These are phyloP conservation scores for Verticillium nubilum DNA, from an alignment of 2,329 filamentous ascomycete species.

Conservation along the genomic window DNA sequence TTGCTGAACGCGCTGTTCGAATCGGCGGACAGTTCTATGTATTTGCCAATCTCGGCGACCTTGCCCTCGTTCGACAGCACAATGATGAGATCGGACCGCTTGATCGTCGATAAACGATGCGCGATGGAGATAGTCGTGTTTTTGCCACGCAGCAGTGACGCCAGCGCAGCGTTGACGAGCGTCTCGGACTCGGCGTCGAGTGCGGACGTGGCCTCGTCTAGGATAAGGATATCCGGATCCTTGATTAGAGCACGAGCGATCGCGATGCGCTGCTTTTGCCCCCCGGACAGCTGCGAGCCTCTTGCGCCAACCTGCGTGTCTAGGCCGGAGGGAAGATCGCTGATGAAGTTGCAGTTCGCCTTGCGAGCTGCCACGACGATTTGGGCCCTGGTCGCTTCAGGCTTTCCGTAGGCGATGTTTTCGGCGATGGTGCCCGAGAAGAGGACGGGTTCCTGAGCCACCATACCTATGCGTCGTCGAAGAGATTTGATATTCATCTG, in stretches of 20 bases:
- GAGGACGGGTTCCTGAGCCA: slow-evolving; percentile 91
- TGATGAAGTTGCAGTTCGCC: slow-evolving; percentile 95
- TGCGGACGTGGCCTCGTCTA: slow-evolving; percentile 94
- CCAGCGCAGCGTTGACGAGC: slow-evolving; percentile 85
- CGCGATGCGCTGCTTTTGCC: slow-evolving; percentile 96
- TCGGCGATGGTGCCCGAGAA: slow-evolving; percentile 81
- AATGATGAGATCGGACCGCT: slow-evolving; percentile 90
- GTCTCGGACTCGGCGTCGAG: slow-evolving; percentile 96
- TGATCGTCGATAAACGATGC: slow-evolving; percentile 92
- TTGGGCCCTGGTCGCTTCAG: slow-evolving; percentile 69
- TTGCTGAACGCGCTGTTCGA: slow-evolving; percentile 82
- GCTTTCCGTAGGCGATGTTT: slow-evolving; percentile 88
- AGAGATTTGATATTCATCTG: slow-evolving; percentile 91
- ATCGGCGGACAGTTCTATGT: slow-evolving; percentile 67
- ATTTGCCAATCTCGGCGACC: slow-evolving; percentile 87
- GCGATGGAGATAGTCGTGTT: slow-evolving; percentile 98
- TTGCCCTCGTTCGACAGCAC: slow-evolving; percentile 81
- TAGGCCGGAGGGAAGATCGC: slow-evolving; percentile 91
- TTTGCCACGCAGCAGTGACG: slow-evolving; percentile 72
- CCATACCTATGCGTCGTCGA: slow-evolving; percentile 86
- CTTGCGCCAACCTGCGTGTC: slow-evolving; percentile 91
- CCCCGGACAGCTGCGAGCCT: slow-evolving; percentile 89
- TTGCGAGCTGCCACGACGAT: slow-evolving; percentile 83
- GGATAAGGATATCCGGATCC: slow-evolving; percentile 90
- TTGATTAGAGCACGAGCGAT: slow-evolving; percentile 94